Evolutionary conservation across 2,329 filamentous ascomycete genomes (phyloP).

Genomic region (Chaetoscypha palmicola): DNA sequence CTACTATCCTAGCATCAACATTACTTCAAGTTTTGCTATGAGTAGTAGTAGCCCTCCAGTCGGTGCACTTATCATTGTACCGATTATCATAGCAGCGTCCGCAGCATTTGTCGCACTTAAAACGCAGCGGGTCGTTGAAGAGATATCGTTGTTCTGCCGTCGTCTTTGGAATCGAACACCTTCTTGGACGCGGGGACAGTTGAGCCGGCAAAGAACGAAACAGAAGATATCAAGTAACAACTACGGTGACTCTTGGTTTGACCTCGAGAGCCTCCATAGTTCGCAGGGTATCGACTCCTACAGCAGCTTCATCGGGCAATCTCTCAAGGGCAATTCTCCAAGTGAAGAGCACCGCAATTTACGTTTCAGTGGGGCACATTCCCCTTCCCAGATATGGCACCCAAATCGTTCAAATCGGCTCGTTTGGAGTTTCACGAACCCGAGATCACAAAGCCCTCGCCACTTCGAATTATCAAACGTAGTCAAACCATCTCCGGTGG

Average conservation of each 20-base stretch:
- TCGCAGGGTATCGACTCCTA: conserved; percentile 14
- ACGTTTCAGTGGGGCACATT: not conserved
- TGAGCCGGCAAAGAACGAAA: conserved; percentile 28
- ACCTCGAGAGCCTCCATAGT: conserved; percentile 32
- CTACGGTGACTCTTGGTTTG: conserved; percentile 33
- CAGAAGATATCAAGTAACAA: conserved; percentile 30
- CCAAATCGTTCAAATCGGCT: conserved; percentile 25
- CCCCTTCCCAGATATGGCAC: conserved; percentile 32
- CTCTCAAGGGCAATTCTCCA: conserved; percentile 3
- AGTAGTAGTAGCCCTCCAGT: conserved; percentile 34
- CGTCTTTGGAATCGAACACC: conserved; percentile 17
- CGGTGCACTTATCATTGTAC: conserved; percentile 39
- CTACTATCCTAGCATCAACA: conserved; percentile 21
- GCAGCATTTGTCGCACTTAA: conserved; percentile 30
- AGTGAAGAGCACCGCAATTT: conserved; percentile 3
- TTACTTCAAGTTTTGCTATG: conserved; percentile 31
- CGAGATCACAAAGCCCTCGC: conserved; percentile 35
- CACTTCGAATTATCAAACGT: conserved; percentile 45
- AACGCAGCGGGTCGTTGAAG: conserved; percentile 20
- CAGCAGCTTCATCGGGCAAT: conserved; percentile 23
- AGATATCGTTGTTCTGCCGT: conserved; percentile 16
- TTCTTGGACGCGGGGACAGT: conserved; percentile 29
- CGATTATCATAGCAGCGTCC: conserved; percentile 35
- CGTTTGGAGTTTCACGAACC: conserved; percentile 31
- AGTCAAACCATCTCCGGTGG: conserved; percentile 26